Percentiles rank a stretch among this genome's conserved stretches.
phyloP scores from a whole-genome alignment of 108 stramenopile genomes.

The Aurantiochytrium sp. region DNA sequence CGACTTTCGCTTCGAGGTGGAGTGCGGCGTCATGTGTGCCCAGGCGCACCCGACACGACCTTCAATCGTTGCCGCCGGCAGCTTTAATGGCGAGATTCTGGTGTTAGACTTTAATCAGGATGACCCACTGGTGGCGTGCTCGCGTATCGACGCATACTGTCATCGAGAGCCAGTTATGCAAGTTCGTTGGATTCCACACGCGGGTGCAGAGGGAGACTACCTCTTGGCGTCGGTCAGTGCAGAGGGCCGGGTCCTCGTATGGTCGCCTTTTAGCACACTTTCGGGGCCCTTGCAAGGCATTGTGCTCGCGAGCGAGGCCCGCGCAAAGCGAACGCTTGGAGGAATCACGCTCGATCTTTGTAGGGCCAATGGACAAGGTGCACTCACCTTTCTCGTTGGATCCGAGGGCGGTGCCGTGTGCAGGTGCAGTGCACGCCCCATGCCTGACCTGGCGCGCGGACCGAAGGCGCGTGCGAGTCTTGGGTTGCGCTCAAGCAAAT shows the following conservation, averaged over 20 bases:
- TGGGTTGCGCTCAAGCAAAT: not conserved
- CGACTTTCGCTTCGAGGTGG: conserved; percentile 34
- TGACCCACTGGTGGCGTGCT: conserved; percentile 30
- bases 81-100: conserved; percentile 53
- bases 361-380: not conserved
- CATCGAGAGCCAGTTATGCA: conserved; percentile 46
- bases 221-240: not conserved
- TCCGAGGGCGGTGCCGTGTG: not conserved
- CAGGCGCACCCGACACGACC: conserved; percentile 39
- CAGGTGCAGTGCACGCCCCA: not conserved
- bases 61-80: conserved; percentile 43
- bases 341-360: not conserved
- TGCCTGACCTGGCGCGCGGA: not conserved
- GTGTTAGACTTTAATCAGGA: conserved; percentile 21
- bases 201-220: not conserved
- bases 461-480: not conserved
- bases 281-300: not conserved
- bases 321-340: not conserved
- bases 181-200: conserved; percentile 20
- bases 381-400: not conserved
- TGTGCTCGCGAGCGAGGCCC: not conserved
- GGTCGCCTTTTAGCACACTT: not conserved
- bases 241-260: not conserved
- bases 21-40: conserved; percentile 41
- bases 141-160: conserved; percentile 42